These are phyloP conservation scores for Ustilago tritici DNA, from an alignment of 1,284 basidiomycete genomes.

Conservation along the genomic window DNA sequence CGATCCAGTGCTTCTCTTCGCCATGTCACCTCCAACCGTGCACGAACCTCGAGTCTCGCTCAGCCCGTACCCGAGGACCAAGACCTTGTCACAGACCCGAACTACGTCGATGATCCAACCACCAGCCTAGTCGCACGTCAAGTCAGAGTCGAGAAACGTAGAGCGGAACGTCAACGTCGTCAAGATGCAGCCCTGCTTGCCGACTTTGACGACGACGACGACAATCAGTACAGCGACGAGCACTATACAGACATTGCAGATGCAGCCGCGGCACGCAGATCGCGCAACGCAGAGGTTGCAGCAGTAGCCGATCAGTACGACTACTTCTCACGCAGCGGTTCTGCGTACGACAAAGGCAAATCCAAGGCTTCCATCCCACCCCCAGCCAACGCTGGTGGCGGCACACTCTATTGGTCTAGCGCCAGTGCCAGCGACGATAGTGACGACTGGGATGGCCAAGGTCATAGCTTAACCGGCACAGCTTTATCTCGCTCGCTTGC, in stretches of 20 bases:
- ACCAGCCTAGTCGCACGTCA: conserved; percentile 48
- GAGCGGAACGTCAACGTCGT: conserved; percentile 32
- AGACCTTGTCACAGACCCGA: conserved; percentile 28
- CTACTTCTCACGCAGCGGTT: conserved; percentile 46
- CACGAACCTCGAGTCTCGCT: conserved; percentile 45
- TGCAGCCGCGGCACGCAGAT: conserved; percentile 18
- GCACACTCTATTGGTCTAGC: conserved; percentile 25
- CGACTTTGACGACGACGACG: conserved; percentile 34
- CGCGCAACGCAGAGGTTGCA: conserved; percentile 19
- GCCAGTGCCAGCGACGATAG: conserved; percentile 48
- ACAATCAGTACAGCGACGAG: conserved; percentile 16
- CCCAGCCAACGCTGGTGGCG: conserved; percentile 10
- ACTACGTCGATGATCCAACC: conserved; percentile 25
- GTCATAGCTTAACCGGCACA: conserved; percentile 7
- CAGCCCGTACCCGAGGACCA: conserved; percentile 54
- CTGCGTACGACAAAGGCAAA: conserved; percentile 24
- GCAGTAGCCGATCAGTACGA: conserved; percentile 27
- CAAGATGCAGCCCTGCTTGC: conserved; percentile 38
- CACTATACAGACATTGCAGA: conserved; percentile 20
- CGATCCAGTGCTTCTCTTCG: conserved; percentile 56
- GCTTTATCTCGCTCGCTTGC: conserved; percentile 15
- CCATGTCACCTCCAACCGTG: conserved; percentile 44
- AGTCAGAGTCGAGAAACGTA: conserved; percentile 45
- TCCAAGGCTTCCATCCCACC: conserved; percentile 29
- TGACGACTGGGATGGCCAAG: conserved; percentile 47